phyloP scores from a whole-genome alignment of 257 asterid genomes.

The Solanum tarapatanum region DNA sequence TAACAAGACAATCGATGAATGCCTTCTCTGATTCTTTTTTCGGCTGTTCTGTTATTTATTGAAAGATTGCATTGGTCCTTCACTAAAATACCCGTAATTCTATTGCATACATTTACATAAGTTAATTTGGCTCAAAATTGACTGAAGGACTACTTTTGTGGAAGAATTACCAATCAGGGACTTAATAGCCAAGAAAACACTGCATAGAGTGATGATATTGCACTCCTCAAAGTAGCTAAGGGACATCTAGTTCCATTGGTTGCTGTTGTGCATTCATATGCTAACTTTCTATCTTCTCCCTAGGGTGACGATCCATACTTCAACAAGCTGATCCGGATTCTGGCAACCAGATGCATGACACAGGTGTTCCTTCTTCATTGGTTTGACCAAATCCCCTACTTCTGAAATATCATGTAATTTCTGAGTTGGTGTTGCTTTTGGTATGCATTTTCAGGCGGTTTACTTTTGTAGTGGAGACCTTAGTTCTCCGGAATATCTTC shows the following conservation, averaged over 20 bases:
- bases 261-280: neutral
- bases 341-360: constrained; percentile 99
- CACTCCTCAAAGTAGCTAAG: neutral
- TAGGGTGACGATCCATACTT: constrained; percentile 91
- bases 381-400: neutral
- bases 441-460: constrained; percentile 59
- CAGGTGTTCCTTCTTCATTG: constrained; percentile 48
- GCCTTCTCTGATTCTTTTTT: neutral
- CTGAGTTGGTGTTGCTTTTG: neutral
- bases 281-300: neutral
- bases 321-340: constrained; percentile 88
- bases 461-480: constrained; percentile 97
- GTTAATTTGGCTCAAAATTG: neutral
- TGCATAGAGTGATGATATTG: neutral
- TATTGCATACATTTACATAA: neutral
- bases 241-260: neutral
- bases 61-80: neutral
- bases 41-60: neutral
- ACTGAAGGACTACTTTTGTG: neutral
- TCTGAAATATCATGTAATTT: neutral
- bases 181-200: neutral
- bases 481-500: constrained; percentile 77
- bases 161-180: neutral
- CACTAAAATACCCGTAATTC: neutral
- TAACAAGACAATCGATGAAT: neutral